Evolutionary conservation across 768 basidiomycete species (phyloP).

Genomic region (Boletellus ananas): DNA sequence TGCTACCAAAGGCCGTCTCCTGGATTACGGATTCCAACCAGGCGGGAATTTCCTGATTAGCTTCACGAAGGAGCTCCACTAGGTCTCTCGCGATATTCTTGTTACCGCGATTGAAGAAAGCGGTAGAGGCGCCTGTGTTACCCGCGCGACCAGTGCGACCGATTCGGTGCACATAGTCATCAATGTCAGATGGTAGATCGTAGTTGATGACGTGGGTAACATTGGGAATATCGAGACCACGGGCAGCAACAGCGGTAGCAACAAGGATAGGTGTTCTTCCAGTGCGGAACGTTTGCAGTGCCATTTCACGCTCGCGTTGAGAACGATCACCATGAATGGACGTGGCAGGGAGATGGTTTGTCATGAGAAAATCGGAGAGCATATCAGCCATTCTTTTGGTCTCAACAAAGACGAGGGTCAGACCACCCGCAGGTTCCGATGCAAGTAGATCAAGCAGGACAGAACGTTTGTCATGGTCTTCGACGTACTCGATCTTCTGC

Average conservation of each 20-base stretch:
- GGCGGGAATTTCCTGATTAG: constrained; percentile 88
- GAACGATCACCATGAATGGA: constrained; percentile 98
- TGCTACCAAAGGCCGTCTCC: constrained; percentile 70
- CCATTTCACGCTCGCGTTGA: constrained; percentile 95
- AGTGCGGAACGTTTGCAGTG: constrained; percentile 90
- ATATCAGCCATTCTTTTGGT: constrained; percentile 99
- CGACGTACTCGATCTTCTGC: constrained; percentile 97
- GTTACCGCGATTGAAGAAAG: constrained; percentile 94
- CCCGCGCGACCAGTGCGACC: constrained; percentile 99
- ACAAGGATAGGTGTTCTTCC: constrained; percentile 96
- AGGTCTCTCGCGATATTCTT: constrained; percentile 89
- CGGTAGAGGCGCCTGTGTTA: constrained; percentile 92
- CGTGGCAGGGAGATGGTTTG: constrained; percentile 80
- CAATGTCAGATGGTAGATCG: constrained; percentile 95
- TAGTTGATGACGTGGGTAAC: constrained; percentile 99
- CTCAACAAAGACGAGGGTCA: constrained; percentile 97
- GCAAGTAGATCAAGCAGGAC: constrained; percentile 91
- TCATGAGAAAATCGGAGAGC: constrained; percentile 92
- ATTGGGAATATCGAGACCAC: constrained; percentile 98
- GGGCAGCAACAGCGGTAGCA: constrained; percentile 97
- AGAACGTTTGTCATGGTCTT: constrained; percentile 95
- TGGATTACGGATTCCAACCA: constrained; percentile 89
- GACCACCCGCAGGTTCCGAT: constrained; percentile 63
- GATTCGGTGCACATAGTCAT: constrained; percentile 98
- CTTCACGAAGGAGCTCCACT: constrained; percentile 90